Percentiles rank a stretch among this genome's conserved stretches.
These are phyloP conservation scores for Penicillium salamii DNA, from an alignment of 495 filamentous ascomycete genomes.

Conservation along the genomic window DNA sequence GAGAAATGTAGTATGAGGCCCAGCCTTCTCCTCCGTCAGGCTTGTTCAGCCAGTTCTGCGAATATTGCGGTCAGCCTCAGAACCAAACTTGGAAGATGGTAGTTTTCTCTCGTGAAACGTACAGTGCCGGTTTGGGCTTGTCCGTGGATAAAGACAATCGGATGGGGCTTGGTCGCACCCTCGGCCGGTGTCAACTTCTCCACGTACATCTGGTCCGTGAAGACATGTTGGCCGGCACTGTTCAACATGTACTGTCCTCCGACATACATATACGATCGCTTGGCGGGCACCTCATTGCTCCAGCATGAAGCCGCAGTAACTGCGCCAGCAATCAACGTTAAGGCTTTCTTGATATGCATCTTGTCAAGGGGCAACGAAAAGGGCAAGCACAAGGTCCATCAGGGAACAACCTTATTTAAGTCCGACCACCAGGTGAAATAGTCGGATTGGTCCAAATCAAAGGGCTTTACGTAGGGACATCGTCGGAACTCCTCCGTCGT, in stretches of 20 bases:
- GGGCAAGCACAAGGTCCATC: background rate
- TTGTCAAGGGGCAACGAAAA: too few relatives aligned
- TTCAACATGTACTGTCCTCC: slow-evolving; percentile 43
- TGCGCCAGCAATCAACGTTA: slow-evolving; percentile 4
- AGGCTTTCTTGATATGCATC: slow-evolving; percentile 6
- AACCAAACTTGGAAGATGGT: too few relatives aligned
- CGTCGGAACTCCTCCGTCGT: background rate
- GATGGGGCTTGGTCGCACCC: slow-evolving; percentile 26
- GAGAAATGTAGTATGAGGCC: slow-evolving; percentile 43
- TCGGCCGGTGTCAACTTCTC: slow-evolving; percentile 44
- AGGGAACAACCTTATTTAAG: background rate
- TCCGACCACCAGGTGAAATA: background rate
- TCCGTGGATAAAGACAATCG: slow-evolving; percentile 54
- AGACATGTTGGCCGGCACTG: slow-evolving; percentile 31
- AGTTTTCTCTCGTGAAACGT: too few relatives aligned
- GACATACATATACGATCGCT: slow-evolving; percentile 47
- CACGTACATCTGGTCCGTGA: slow-evolving; percentile 55
- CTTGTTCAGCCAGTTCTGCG: slow-evolving; percentile 44
- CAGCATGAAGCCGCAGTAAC: slow-evolving; percentile 7
- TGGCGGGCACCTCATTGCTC: slow-evolving; percentile 4
- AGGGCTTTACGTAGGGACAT: background rate
- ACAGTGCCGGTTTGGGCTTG: slow-evolving; percentile 51
- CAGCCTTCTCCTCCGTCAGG: slow-evolving; percentile 48
- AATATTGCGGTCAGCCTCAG: background rate
- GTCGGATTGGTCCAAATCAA: background rate